A percentile compares a stretch with the other conserved stretches of the same genome.
Evolutionary conservation across 768 basidiomycete genomes (phyloP).

Genomic region (Mycena rebaudengoi): DNA sequence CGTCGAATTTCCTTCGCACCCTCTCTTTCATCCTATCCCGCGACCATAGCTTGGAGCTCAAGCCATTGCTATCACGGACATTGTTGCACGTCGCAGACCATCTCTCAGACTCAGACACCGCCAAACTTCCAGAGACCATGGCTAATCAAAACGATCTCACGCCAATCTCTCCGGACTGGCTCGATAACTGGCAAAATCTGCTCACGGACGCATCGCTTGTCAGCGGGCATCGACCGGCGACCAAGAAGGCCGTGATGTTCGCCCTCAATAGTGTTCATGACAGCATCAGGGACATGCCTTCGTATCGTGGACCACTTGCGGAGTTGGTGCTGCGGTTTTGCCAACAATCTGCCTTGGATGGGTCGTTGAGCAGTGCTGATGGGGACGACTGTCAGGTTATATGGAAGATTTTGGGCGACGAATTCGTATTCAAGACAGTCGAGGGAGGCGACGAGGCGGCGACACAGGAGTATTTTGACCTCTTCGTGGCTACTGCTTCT

Average conservation of each 20-base stretch:
- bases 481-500: slow-evolving; percentile 51
- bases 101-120: slow-evolving; percentile 73
- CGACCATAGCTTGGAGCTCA: slow-evolving; percentile 65
- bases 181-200: slow-evolving; percentile 70
- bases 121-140: slow-evolving; percentile 69
- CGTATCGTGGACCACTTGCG: slow-evolving; percentile 63
- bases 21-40: slow-evolving; percentile 70
- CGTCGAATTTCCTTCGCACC: slow-evolving; percentile 68
- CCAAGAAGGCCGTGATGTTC: slow-evolving; percentile 64
- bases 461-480: slow-evolving; percentile 45
- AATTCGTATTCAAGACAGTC: slow-evolving; percentile 64
- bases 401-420: slow-evolving; percentile 75
- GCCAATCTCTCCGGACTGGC: slow-evolving; percentile 77
- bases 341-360: slow-evolving; percentile 26
- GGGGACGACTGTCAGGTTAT: slow-evolving; percentile 49
- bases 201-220: slow-evolving; percentile 59
- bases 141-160: slow-evolving; percentile 72
- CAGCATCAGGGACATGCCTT: slow-evolving; percentile 72
- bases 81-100: slow-evolving; percentile 75
- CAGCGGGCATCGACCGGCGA: slow-evolving; percentile 54
- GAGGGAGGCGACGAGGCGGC: slow-evolving; percentile 39
- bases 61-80: slow-evolving; percentile 68
- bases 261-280: slow-evolving; percentile 68
- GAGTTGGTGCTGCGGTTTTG: slow-evolving; percentile 63
- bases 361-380: slow-evolving; percentile 33